Conservation (phyloP, 2,329 filamentous ascomycete species). For the Helotiales sp. region DNA sequence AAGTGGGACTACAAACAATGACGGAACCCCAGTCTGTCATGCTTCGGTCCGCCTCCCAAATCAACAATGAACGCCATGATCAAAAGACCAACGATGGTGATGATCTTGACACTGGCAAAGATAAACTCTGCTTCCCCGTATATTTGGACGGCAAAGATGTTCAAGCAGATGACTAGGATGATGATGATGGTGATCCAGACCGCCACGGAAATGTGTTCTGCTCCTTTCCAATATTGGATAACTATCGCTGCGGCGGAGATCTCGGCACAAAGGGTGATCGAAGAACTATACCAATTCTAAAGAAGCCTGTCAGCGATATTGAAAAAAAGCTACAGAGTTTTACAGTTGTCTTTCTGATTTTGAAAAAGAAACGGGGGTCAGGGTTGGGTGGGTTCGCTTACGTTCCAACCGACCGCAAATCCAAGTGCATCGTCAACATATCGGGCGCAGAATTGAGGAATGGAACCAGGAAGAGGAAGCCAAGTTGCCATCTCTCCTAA, state of each 20-base stretch:
- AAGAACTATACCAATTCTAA: constrained; percentile 41
- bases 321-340: background rate
- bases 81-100: constrained; percentile 68
- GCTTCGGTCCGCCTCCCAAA: constrained; percentile 78
- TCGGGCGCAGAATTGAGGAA: constrained; percentile 51
- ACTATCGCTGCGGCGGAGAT: constrained; percentile 55
- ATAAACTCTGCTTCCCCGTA: constrained; percentile 68
- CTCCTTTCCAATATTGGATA: constrained; percentile 51
- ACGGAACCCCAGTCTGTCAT: constrained; percentile 74
- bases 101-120: constrained; percentile 60
- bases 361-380: background rate
- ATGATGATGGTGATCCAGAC: constrained; percentile 51
- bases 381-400: constrained; percentile 68
- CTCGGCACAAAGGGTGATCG: constrained; percentile 50
- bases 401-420: constrained; percentile 62
- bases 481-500: constrained; percentile 58
- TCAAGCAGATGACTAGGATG: constrained; percentile 48
- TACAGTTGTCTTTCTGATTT: background rate
- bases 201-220: constrained; percentile 39
- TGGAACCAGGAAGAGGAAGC: constrained; percentile 57
- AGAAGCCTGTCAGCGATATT: background rate
- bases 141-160: constrained; percentile 62
- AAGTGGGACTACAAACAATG: constrained; percentile 50
- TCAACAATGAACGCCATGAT: constrained; percentile 82
- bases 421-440: constrained; percentile 58